phyloP scores from a whole-genome alignment of 306 rosid genomes.

The Senna siamea region DNA sequence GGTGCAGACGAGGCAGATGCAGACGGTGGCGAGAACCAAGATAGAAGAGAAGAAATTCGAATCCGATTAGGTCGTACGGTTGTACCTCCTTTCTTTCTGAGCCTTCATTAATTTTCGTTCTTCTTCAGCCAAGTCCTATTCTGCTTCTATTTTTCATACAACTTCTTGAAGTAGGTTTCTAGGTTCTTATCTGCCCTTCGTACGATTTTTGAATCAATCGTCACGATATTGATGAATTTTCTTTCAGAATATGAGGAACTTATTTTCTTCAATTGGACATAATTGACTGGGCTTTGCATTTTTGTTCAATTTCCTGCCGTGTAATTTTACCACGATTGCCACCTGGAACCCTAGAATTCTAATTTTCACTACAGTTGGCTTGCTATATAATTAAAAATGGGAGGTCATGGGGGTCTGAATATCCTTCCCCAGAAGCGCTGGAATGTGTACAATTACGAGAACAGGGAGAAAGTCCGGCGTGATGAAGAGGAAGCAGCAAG shows the following conservation, averaged over 20 bases:
- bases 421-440: slow-evolving; percentile 97
- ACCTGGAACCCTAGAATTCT: not conserved
- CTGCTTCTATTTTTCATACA: not conserved
- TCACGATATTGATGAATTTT: not conserved
- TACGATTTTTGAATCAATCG: not conserved
- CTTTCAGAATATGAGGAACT: not conserved
- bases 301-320: not conserved
- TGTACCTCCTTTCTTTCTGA: no score
- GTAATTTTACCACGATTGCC: not conserved
- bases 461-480: slow-evolving; percentile 80
- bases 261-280: not conserved
- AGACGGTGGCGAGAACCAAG: not conserved
- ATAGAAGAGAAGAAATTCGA: no score
- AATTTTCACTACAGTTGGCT: slow-evolving; percentile 32
- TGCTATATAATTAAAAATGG: slow-evolving; percentile 51
- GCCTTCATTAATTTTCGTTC: no score
- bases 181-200: not conserved
- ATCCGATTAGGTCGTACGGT: not conserved
- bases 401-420: slow-evolving; percentile 93
- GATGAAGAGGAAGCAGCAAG: slow-evolving; percentile 93
- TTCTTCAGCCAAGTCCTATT: not conserved
- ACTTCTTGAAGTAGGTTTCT: not conserved
- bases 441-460: slow-evolving; percentile 91
- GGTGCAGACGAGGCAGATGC: no score
- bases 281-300: not conserved